Evolutionary conservation across 345 rosid genomes (phyloP), one percentile per base, ranked within the genome.

Genomic region (Citrus sp.): DNA sequence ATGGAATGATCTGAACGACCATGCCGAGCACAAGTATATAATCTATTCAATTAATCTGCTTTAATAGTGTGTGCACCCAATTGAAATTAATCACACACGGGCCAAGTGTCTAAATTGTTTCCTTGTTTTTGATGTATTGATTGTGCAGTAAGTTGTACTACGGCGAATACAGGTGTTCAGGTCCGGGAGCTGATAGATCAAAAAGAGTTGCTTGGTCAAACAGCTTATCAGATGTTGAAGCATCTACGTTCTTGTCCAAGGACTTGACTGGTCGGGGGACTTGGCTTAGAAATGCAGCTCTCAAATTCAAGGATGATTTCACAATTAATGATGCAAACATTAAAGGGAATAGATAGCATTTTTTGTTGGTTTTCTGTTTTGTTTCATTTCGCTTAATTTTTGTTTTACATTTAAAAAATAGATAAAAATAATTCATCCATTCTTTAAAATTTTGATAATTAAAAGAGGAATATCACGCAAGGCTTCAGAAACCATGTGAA

Each of bases 1-100:
- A 51, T 94, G 98, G 97, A 86, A 86, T 70, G 86, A 88, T 22
- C 92, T 93, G 97, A 77, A 82, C 35, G 84, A 85, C 51, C 34
- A 64, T 24, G 75, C 27, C 81, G 84, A 69, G 66, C 79, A 81
- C 25, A 81, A 84, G 97, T 92, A 80, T 4, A 61, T 55, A 5
- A 49, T 70, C 7, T 7, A 16, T 37, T 25, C 51, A 42, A 10
- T 27, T n/a, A 51, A 35, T 4, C 21, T 18, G 21, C 51, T 42
- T 40, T 42, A 51, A 51, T 18, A 16, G 18, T 51, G 4, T 51
- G 19, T 51, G 5, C 5, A 51, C 56, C 56, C 16, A 18, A 51
- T 12, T 42, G 16, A 42, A 42, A 51, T 51, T 51, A 42, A 2
- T 10, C 51, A 42, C 51, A 3, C 27, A 58, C 62, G 3, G 62